Evolutionary conservation across 495 filamentous ascomycete species (phyloP), one percentile per base, ranked within the genome.

Genomic region (Massariosphaeria phaeospora): DNA sequence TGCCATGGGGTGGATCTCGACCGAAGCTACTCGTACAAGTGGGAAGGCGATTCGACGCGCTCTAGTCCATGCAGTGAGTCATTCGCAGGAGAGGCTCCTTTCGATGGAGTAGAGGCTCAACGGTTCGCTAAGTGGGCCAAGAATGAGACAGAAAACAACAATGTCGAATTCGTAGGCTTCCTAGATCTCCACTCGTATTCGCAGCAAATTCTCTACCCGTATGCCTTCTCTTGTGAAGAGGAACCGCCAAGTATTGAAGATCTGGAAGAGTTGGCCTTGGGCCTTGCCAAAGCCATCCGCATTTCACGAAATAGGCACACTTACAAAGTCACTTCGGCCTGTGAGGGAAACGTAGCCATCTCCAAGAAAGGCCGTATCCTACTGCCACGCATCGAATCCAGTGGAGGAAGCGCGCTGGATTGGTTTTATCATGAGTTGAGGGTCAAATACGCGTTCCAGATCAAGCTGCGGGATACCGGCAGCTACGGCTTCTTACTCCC

Each of bases 111-210:
- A 1, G 93, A 98, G 72, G 81, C 91, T 1, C 76, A 76, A 23
- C 71, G 75, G 18, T 71, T 98, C 20, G 86, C 89, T 8, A 76
- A 86, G 29, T 98, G 93, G 91, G 87, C 86, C 0, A 79, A 76
- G 58, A 95, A 95, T 62, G 80, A 95, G 67, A 91, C 87, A 0
- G 74, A 82, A 12, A 74, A 78, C 55, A 81, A 87, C 64, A 79
- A 81, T 29, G 78, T 80, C 11, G 75, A 84, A 25, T 85, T 98
- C 55, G 79, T 88, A 12, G 89, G 82, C 2, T 86, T 95, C 52
- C 71, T 98, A 17, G 93, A 98, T 69, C 75, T 98, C 25, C 93
- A 98, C 66, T 93, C 88, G 23, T 98, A 98, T 71, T 91, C 89
- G 17, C 91, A 98, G 70, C 88, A 96, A 70, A 83, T 98, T 24